Evolutionary conservation across 176 grass and related monocot species (phyloP).

Genomic region (Secale cereale): DNA sequence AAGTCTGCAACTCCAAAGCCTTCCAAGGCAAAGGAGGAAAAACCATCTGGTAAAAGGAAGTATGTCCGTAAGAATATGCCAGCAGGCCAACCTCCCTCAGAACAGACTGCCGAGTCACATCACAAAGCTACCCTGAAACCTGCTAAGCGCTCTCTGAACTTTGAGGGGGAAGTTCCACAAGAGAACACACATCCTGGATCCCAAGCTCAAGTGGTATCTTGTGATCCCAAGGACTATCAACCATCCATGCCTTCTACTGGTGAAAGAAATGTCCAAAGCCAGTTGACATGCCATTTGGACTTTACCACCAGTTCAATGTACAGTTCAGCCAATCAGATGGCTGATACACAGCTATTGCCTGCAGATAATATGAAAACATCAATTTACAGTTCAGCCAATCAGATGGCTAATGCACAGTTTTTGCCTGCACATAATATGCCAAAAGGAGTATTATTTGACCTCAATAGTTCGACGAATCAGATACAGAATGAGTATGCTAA

Average conservation of each 20-base stretch:
- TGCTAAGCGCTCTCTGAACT: slow-evolving; percentile 48
- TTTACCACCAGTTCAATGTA: slow-evolving; percentile 1
- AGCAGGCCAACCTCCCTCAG: slow-evolving; percentile 18
- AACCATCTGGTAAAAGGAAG: slow-evolving; percentile 58
- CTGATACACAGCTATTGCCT: slow-evolving; percentile 3
- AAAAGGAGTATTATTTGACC: slow-evolving; percentile 43
- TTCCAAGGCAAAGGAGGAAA: slow-evolving; percentile 38
- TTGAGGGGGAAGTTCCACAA: slow-evolving; percentile 37
- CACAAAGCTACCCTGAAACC: slow-evolving; percentile 27
- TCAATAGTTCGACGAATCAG: slow-evolving; percentile 40
- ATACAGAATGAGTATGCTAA: slow-evolving; percentile 14
- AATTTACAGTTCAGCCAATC: slow-evolving; percentile 3
- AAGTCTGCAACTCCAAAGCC: slow-evolving; percentile 47
- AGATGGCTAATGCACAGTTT: slow-evolving; percentile 11
- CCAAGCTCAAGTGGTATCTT: slow-evolving; percentile 16
- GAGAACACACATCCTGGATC: slow-evolving; percentile 14
- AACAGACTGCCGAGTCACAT: background rate
- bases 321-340: slow-evolving; percentile 6
- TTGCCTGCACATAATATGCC: slow-evolving; percentile 10
- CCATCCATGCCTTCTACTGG: slow-evolving; percentile 1
- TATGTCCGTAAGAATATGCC: slow-evolving; percentile 64
- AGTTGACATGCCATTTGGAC: background rate
- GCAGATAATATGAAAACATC: slow-evolving; percentile 10
- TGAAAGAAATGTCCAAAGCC: slow-evolving; percentile 24
- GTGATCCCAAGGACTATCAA: slow-evolving; percentile 4